Percentiles rank a stretch among this genome's conserved stretches.
phyloP scores from a whole-genome alignment of 371 early-diverging fungal species.

The Syncephalis fuscata region DNA sequence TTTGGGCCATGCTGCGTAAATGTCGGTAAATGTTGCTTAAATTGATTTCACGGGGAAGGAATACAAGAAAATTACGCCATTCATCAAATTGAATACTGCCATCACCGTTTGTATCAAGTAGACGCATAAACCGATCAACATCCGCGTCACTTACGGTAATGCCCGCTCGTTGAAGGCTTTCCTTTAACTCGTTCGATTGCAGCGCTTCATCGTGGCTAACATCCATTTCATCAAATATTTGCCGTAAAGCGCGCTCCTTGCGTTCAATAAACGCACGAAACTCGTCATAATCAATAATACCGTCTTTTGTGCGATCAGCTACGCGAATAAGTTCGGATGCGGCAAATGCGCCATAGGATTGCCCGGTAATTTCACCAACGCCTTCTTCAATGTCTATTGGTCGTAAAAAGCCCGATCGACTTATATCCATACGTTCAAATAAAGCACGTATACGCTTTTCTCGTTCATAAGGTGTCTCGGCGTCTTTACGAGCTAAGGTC shows the following conservation, averaged over 20 bases:
- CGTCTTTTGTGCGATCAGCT: constrained; percentile 42
- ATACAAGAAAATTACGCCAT: constrained; percentile 55
- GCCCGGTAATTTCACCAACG: constrained; percentile 21
- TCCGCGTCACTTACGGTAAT: constrained; percentile 43
- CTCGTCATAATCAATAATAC: constrained; percentile 42
- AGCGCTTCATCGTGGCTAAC: constrained; percentile 35
- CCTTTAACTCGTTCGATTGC: constrained; percentile 32
- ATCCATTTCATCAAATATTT: constrained; percentile 47
- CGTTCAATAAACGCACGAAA: constrained; percentile 49
- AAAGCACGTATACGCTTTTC: constrained; percentile 22
- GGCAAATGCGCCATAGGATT: constrained; percentile 20
- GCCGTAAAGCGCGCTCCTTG: constrained; percentile 49
- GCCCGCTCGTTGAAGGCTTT: constrained; percentile 31
- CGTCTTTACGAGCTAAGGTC: no score
- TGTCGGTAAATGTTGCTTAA: constrained; percentile 32
- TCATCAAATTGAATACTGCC: constrained; percentile 56
- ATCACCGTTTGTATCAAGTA: constrained; percentile 45
- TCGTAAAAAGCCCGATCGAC: constrained; percentile 22
- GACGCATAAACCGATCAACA: constrained; percentile 37
- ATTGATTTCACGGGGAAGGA: background rate
- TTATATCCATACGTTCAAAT: constrained; percentile 23
- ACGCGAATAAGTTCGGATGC: constrained; percentile 30
- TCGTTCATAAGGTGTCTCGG: constrained; percentile 22
- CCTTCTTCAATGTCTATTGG: constrained; percentile 26
- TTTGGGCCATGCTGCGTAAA: constrained; percentile 32